Evolutionary conservation across 2,329 filamentous ascomycete genomes (phyloP).

Genomic region (Remersonia thermophila): DNA sequence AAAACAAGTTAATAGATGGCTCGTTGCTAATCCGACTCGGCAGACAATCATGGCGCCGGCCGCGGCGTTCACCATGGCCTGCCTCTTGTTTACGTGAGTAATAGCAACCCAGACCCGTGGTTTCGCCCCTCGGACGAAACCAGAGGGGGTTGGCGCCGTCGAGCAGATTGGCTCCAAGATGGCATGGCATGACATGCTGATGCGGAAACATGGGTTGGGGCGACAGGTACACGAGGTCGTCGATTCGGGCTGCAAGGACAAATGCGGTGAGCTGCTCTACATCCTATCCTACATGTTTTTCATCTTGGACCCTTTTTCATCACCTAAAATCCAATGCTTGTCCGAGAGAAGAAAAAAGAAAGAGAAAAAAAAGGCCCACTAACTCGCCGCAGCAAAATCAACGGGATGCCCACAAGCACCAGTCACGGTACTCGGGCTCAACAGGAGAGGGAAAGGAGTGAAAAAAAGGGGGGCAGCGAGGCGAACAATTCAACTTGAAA

Average conservation of each 20-base stretch:
- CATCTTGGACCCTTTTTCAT: neutral
- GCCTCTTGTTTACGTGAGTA: slow-evolving; percentile 12
- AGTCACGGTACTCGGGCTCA: neutral
- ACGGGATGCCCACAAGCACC: neutral
- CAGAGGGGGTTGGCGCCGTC: too few species aligned
- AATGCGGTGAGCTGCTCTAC: slow-evolving; percentile 13
- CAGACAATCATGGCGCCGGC: slow-evolving; percentile 15
- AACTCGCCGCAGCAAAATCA: neutral
- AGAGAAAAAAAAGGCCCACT: too few species aligned
- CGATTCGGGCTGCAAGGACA: slow-evolving; percentile 12
- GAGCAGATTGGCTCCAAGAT: too few species aligned
- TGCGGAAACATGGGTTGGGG: neutral
- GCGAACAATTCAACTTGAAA: too few species aligned
- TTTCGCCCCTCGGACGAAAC: neutral
- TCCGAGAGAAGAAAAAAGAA: neutral
- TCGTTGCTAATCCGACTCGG: too few species aligned
- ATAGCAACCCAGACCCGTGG: neutral
- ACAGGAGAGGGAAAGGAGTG: too few species aligned
- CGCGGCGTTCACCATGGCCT: slow-evolving; percentile 17
- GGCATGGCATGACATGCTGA: too few species aligned
- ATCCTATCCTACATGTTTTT: neutral
- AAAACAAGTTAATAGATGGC: too few species aligned
- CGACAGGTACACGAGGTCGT: slow-evolving; percentile 14
- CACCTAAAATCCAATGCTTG: neutral
- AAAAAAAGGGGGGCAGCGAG: too few species aligned